phyloP scores from a whole-genome alignment of 495 filamentous ascomycete species.

The Penicillium diatomitis region DNA sequence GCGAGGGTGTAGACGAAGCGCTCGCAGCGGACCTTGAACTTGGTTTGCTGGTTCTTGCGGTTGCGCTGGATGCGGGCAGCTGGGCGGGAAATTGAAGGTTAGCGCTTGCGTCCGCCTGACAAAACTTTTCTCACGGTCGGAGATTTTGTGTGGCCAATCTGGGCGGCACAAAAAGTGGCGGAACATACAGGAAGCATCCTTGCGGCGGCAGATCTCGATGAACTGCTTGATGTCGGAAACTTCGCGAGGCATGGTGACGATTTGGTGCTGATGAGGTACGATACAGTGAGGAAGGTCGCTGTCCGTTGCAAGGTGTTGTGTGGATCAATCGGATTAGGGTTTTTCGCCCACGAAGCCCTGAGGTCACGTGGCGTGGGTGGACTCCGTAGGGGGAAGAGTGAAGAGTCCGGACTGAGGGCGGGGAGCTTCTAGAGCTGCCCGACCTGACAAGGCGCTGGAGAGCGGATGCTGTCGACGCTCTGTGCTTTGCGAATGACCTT shows the following conservation, averaged over 20 bases:
- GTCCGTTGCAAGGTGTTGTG: conserved; percentile 14
- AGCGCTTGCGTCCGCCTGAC: conserved; percentile 5
- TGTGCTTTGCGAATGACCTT: no score
- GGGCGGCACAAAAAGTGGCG: neutral
- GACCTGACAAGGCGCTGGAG: neutral
- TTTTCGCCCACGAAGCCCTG: conserved; percentile 15
- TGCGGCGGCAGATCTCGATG: conserved; percentile 99
- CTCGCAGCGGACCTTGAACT: conserved; percentile 99
- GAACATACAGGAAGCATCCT: conserved; percentile 89
- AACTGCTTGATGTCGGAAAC: conserved; percentile 99
- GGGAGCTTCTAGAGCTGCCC: neutral
- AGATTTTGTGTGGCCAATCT: neutral
- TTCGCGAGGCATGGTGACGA: conserved; percentile 84
- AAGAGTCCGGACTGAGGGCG: neutral
- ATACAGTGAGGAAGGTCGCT: conserved; percentile 11
- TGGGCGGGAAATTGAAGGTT: conserved; percentile 27
- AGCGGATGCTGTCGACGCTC: no score
- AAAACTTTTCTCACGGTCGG: neutral
- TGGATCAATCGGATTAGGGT: conserved; percentile 32
- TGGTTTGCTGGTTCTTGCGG: conserved; percentile 77
- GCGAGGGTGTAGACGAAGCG: conserved; percentile 93
- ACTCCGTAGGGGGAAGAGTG: no score
- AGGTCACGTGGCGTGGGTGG: conserved; percentile 7
- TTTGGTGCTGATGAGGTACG: conserved; percentile 18
- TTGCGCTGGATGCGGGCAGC: conserved; percentile 97